phyloP scores from a whole-genome alignment of 2,329 filamentous ascomycete genomes.

The Stachybotrys chlorohalonatus region DNA sequence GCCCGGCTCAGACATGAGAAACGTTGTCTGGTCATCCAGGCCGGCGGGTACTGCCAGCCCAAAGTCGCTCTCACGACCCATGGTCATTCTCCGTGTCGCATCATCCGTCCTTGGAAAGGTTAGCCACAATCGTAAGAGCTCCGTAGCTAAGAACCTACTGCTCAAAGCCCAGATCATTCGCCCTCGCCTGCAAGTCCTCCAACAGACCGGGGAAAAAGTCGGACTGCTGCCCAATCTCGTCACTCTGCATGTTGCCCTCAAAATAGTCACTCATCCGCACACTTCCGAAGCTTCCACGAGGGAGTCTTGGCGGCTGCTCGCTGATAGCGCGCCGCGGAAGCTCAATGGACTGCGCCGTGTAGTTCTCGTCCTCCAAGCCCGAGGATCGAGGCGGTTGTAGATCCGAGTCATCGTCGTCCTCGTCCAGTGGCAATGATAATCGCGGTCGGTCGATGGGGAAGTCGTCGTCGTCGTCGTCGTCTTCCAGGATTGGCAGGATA shows the following conservation, averaged over 20 bases:
- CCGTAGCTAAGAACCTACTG: slow-evolving; percentile 20
- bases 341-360: slow-evolving; percentile 51
- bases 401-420: slow-evolving; percentile 41
- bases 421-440: slow-evolving; percentile 44
- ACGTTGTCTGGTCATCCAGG: slow-evolving; percentile 41
- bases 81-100: slow-evolving; percentile 25
- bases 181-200: slow-evolving; percentile 30
- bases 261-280: slow-evolving; percentile 45
- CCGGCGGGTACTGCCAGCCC: slow-evolving; percentile 38
- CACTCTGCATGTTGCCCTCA: slow-evolving; percentile 25
- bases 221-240: slow-evolving; percentile 34
- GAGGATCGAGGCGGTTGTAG: slow-evolving; percentile 44
- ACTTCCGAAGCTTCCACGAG: slow-evolving; percentile 45
- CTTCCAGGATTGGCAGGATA: slow-evolving; percentile 18
- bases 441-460: slow-evolving; percentile 40
- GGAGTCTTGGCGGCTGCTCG: slow-evolving; percentile 36
- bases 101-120: slow-evolving; percentile 26
- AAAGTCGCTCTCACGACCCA: slow-evolving; percentile 41
- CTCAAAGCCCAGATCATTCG: slow-evolving; percentile 33
- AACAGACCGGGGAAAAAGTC: slow-evolving; percentile 43
- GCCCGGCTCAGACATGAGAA: slow-evolving; percentile 31
- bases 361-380: slow-evolving; percentile 48
- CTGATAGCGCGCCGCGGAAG: slow-evolving; percentile 42
- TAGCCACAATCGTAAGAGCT: slow-evolving; percentile 4
- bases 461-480: slow-evolving; percentile 44